Evolutionary conservation across 306 rosid species (phyloP).

Genomic region (Fragaria nilgerrensis): DNA sequence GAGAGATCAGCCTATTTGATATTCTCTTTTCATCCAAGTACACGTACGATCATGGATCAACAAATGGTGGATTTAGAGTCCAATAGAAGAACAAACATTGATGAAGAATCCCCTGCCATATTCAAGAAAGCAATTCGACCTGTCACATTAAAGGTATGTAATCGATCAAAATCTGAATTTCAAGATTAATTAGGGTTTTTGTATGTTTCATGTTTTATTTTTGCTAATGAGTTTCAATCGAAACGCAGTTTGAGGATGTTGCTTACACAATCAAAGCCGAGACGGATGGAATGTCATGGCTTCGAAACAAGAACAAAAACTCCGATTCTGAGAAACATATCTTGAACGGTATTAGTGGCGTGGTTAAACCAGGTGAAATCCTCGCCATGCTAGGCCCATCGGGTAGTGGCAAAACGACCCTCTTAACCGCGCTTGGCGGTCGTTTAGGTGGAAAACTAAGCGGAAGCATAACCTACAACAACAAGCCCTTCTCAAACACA

Average conservation of each 20-base stretch:
- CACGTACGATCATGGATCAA: slow-evolving; percentile 4
- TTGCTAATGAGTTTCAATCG: background rate
- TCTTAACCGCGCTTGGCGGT: slow-evolving; percentile 67
- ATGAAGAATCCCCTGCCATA: slow-evolving; percentile 12
- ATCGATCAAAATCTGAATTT: background rate
- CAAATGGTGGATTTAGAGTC: slow-evolving; percentile 50
- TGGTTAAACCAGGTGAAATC: slow-evolving; percentile 69
- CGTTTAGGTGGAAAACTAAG: slow-evolving; percentile 42
- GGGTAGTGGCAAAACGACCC: slow-evolving; percentile 85
- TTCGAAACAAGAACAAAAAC: slow-evolving; percentile 14
- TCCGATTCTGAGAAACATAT: slow-evolving; percentile 44
- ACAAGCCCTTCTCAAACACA: slow-evolving; percentile 41
- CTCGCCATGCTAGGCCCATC: slow-evolving; percentile 89
- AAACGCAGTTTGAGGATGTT: slow-evolving; percentile 56
- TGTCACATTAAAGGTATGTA: slow-evolving; percentile 48
- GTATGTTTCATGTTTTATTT: background rate
- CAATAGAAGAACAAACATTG: background rate
- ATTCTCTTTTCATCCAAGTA: background rate
- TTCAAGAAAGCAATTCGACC: slow-evolving; percentile 37
- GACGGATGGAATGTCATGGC: slow-evolving; percentile 18
- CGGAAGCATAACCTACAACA: slow-evolving; percentile 47
- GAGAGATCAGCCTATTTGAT: background rate
- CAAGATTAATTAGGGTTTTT: background rate
- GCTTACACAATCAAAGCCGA: slow-evolving; percentile 42
- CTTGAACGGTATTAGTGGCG: slow-evolving; percentile 52